Evolutionary conservation across 192 early-diverging fungal species (phyloP).

Genomic region (Geranomyces variabilis): DNA sequence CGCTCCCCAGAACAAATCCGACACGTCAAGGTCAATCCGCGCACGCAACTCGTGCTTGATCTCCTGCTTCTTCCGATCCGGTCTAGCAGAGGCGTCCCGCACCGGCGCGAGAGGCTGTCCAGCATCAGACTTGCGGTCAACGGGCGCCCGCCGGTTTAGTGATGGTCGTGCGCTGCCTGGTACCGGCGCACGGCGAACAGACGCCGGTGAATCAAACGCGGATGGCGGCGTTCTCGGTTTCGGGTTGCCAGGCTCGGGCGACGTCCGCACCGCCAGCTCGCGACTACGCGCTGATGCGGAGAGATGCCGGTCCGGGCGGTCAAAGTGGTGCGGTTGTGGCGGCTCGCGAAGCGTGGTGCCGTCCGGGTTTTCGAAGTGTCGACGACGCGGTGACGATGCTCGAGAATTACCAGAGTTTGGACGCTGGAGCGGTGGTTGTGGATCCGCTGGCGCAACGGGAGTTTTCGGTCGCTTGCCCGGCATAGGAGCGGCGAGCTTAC

Average conservation of each 20-base stretch:
- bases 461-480: background rate
- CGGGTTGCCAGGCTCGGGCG: background rate
- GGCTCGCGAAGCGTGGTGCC: conserved; percentile 21
- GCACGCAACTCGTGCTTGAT: conserved; percentile 26
- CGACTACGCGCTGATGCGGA: conserved; percentile 11
- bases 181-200: background rate
- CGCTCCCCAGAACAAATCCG: conserved; percentile 35
- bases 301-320: conserved; percentile 44
- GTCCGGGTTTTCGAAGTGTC: conserved; percentile 18
- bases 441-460: background rate
- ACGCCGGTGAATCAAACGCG: background rate
- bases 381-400: conserved; percentile 6
- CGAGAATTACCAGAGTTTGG: conserved; percentile 1
- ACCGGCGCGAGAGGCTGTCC: background rate
- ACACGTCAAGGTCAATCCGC: conserved; percentile 24
- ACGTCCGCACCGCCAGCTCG: background rate
- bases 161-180: background rate
- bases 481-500: background rate
- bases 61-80: conserved; percentile 24
- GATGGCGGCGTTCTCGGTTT: background rate
- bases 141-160: background rate
- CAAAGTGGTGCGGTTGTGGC: conserved; percentile 40
- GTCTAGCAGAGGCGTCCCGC: background rate
- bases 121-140: background rate
- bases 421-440: background rate